These are phyloP conservation scores for Grigorovia yakushimaensis DNA, from an alignment of 805 yeast genomes.

Conservation along the genomic window DNA sequence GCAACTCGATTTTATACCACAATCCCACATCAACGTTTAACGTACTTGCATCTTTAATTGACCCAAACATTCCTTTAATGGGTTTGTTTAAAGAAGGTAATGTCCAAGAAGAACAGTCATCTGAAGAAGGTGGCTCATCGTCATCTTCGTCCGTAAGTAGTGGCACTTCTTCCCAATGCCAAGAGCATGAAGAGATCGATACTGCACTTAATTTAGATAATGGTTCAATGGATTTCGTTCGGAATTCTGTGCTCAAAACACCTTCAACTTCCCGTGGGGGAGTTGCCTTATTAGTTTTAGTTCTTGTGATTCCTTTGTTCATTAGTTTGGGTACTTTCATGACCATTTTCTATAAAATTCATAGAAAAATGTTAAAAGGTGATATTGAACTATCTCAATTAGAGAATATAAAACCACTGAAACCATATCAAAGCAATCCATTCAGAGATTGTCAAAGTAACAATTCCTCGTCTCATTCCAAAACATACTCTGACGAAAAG, in stretches of 20 bases:
- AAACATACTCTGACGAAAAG: not conserved
- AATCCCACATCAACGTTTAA: conserved; percentile 46
- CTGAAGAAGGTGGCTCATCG: not conserved
- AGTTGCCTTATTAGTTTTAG: not conserved
- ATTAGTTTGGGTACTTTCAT: conserved; percentile 4
- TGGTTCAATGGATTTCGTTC: conserved; percentile 3
- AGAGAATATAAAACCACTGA: not conserved
- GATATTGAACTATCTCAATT: not conserved
- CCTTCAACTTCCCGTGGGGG: not conserved
- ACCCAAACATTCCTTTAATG: conserved; percentile 30
- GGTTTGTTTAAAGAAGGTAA: conserved; percentile 9
- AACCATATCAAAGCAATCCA: conserved; percentile 2
- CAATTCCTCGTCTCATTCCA: no score
- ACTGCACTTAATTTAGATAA: not conserved
- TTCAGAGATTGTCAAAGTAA: not conserved
- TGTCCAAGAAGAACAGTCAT: not conserved
- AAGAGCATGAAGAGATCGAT: not conserved
- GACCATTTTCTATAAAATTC: not conserved
- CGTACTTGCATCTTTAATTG: conserved; percentile 60
- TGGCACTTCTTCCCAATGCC: not conserved
- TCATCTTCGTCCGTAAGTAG: not conserved
- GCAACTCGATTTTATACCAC: conserved; percentile 46
- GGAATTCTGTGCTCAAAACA: not conserved
- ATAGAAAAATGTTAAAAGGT: not conserved
- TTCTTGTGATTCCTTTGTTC: not conserved